Conservation (phyloP, 495 filamentous ascomycete species). For the Penicillium herquei region DNA sequence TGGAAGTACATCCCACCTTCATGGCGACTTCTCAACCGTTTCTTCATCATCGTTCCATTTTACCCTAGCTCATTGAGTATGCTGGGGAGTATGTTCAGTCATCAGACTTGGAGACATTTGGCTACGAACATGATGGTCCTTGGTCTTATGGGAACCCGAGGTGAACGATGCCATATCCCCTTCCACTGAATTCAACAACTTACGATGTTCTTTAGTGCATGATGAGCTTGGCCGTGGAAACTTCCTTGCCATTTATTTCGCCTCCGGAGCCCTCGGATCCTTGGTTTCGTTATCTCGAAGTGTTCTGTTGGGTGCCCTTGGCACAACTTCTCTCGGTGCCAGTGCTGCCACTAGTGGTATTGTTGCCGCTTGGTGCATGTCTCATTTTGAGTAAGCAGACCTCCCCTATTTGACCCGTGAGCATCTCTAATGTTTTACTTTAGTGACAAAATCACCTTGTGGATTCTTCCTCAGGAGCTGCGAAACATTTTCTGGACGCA, state of each 20-base stretch:
- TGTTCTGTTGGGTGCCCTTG: constrained; percentile 52
- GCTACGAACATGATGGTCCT: constrained; percentile 66
- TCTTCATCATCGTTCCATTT: constrained; percentile 70
- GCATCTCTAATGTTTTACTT: background rate
- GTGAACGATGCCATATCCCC: constrained; percentile 34
- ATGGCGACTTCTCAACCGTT: constrained; percentile 74
- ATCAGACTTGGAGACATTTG: constrained; percentile 67
- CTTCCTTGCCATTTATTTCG: constrained; percentile 77
- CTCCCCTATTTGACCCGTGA: background rate
- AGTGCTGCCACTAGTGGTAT: constrained; percentile 72
- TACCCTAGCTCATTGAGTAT: constrained; percentile 64
- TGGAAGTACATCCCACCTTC: constrained; percentile 67
- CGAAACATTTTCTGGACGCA: constrained; percentile 32
- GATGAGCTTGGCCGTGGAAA: constrained; percentile 84
- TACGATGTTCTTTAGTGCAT: constrained; percentile 54
- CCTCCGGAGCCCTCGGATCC: constrained; percentile 64
- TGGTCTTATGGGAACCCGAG: constrained; percentile 55
- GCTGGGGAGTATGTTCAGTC: constrained; percentile 74
- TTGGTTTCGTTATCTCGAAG: constrained; percentile 58
- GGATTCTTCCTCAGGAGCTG: constrained; percentile 42
- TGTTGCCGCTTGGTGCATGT: constrained; percentile 64
- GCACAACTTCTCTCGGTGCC: constrained; percentile 63
- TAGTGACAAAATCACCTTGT: constrained; percentile 43
- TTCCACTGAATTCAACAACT: background rate
- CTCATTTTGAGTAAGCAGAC: constrained; percentile 52